Conservation (phyloP, 176 grass and related monocot genomes). For the Raddia distichophylla region DNA sequence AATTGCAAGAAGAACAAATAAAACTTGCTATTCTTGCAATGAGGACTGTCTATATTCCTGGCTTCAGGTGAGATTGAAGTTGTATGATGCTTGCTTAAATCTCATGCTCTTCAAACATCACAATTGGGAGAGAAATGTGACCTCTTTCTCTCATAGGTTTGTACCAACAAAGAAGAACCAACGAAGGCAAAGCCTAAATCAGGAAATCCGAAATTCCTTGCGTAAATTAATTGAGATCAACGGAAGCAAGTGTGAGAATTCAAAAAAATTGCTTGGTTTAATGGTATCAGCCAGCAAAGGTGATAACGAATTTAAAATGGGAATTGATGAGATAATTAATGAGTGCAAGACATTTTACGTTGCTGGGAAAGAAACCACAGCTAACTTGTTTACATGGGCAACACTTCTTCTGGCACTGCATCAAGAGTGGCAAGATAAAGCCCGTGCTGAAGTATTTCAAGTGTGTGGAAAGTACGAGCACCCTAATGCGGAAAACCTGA, state of each 20-base stretch:
- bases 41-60: conserved; percentile 75
- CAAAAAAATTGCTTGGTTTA: conserved; percentile 77
- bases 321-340: conserved; percentile 83
- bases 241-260: conserved; percentile 57
- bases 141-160: conserved; percentile 53
- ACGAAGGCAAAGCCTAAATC: conserved; percentile 54
- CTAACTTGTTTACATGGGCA: conserved; percentile 77
- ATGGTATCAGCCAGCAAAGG: conserved; percentile 74
- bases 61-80: conserved; percentile 59
- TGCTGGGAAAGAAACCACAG: conserved; percentile 87
- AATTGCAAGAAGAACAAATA: conserved; percentile 72
- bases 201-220: conserved; percentile 63
- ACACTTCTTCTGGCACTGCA: conserved; percentile 73
- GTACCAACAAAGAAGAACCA: conserved; percentile 81
- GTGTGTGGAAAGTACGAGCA: conserved; percentile 54
- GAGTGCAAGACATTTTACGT: conserved; percentile 94
- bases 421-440: conserved; percentile 82
- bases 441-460: conserved; percentile 59
- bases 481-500: conserved; percentile 55
- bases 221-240: conserved; percentile 70
- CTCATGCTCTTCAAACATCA: background rate
- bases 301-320: conserved; percentile 58
- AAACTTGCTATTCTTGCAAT: conserved; percentile 65
- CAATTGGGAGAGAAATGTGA: background rate
- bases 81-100: background rate